Evolutionary conservation across 345 rosid species (phyloP).

Genomic region (Theobroma cacao): DNA sequence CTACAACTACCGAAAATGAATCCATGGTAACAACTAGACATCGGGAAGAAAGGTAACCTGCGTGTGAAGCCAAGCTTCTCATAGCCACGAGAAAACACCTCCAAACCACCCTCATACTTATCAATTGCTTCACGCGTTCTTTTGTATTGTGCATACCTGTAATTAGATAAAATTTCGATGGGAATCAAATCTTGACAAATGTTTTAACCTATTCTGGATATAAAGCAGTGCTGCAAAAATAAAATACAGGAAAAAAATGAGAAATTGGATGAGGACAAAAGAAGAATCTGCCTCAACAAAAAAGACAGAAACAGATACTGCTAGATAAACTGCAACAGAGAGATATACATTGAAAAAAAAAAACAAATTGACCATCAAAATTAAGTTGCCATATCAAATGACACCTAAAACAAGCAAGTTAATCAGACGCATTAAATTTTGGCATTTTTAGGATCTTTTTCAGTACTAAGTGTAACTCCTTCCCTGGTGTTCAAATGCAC

Average conservation of each 20-base stretch:
- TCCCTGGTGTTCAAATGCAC: background rate
- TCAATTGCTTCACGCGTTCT: slow-evolving; percentile 69
- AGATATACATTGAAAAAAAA: background rate
- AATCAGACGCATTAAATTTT: background rate
- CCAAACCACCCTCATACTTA: slow-evolving; percentile 85
- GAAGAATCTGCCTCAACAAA: background rate
- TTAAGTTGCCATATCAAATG: background rate
- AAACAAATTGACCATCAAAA: slow-evolving; percentile 2
- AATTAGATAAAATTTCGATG: slow-evolving; percentile 7
- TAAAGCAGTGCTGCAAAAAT: slow-evolving; percentile 8
- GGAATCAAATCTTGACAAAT: background rate
- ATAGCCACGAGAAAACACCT: slow-evolving; percentile 89
- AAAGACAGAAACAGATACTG: background rate
- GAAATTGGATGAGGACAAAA: background rate
- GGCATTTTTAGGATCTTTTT: background rate
- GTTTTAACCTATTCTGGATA: slow-evolving; percentile 4
- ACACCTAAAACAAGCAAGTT: background rate
- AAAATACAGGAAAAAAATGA: background rate
- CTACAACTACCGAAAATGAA: background rate
- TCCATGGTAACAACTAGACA: background rate
- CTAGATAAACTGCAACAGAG: background rate
- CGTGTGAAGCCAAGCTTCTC: slow-evolving; percentile 81
- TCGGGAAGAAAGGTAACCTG: slow-evolving; percentile 45
- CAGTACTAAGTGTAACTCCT: background rate
- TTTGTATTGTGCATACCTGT: slow-evolving; percentile 67